Base-by-base conservation (phyloP, 129 eudicot genomes). In the Escallonia rubra region DNA sequence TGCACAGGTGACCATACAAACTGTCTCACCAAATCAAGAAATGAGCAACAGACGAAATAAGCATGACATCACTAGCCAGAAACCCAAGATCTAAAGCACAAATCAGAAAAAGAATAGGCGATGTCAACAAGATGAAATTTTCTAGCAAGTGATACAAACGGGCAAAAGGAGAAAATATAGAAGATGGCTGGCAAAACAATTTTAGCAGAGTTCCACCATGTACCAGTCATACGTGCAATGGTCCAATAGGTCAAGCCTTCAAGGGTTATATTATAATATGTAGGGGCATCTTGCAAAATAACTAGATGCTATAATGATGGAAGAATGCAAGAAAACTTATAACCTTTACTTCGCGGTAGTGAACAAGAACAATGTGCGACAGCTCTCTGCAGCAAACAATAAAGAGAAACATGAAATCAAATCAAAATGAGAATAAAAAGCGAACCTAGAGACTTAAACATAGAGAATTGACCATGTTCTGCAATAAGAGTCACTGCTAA, bases 261-360 rank as follows among this genome's bases (percentile, higher is more conserved):
- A 54, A 54, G 23, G 59, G 34, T 34, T 54, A 54, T 54, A 54
- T 11, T 5, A 2, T 11, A 54, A 11, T 54, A 54, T 54, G 39
- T 59, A 40, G 9, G 5, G 63, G 52, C 69, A 57, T 38, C 7
- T 69, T 64, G 10, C 10, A 6, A 16, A 57, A 23, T 52, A 70
- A 69, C 13, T 41, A 47, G 39, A 57, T 48, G n/a, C 11, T n/a
- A 15, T n/a, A 43, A 69, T n/a, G 43, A 58, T 55, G 10, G 40
- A 39, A 57, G 39, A 41, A 38, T 53, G 39, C 63, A 56, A 56
- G 46, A 75, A 39, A 70, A 46, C 61, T 74, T 6, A n/a, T 55
- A 75, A 93, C 98, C 98, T 89, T 89, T 45, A 93, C 98, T 81
- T 89, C 95, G 76, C 90, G 95, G 85, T 93, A 93, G 78, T 93